Evolutionary conservation across 768 basidiomycete genomes (phyloP), one percentile per base, ranked within the genome.

Genomic region (Boletus huronensis): DNA sequence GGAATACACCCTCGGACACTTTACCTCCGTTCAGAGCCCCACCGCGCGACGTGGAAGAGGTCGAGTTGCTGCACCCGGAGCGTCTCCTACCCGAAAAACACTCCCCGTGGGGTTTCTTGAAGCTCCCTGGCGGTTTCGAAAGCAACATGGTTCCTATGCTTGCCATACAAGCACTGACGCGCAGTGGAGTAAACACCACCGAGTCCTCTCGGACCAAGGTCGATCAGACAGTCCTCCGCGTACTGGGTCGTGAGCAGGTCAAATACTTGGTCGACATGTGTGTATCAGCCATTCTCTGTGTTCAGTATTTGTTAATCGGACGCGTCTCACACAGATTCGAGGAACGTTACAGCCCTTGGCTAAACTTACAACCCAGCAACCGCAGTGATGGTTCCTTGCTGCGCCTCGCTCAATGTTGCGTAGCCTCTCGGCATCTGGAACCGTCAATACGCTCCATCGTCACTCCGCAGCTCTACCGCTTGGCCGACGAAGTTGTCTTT

Each of bases 101-200:
- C 26, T 64, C 64, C 10, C 72, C 76, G 25, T 73, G 77, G 78
- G 71, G 73, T 28, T 63, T 78, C 50, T 62, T 74, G 53, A 68
- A 69, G 26, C 60, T 69, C 21, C 66, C 73, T n/a, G 73, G 70
- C 5, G 69, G 73, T 5, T 67, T 74, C 21, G 76, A 79, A 45
- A 77, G 78, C 69, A 76, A 64, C 1, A 74, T 72, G 47, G 72
- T 75, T 5, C 78, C 78, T 14, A 75, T 80, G 64, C 64, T 77
- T 21, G 77, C 78, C 10, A 71, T 80, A 61, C 75, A 75, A 56
- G 75, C 73, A 31, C 64, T 79, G 32, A 71, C 71, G 8, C 69
- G 69, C 39, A 55, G 47, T 52, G 70, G 63, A 26, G 51, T 61
- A n/a, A 62, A 52, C 36, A 53, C 51, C 10, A 38, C 57, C 17